Percentiles rank a stretch among this genome's conserved stretches.
Conservation (phyloP, 2,329 filamentous ascomycete species). For the Colletotrichum sp. region DNA sequence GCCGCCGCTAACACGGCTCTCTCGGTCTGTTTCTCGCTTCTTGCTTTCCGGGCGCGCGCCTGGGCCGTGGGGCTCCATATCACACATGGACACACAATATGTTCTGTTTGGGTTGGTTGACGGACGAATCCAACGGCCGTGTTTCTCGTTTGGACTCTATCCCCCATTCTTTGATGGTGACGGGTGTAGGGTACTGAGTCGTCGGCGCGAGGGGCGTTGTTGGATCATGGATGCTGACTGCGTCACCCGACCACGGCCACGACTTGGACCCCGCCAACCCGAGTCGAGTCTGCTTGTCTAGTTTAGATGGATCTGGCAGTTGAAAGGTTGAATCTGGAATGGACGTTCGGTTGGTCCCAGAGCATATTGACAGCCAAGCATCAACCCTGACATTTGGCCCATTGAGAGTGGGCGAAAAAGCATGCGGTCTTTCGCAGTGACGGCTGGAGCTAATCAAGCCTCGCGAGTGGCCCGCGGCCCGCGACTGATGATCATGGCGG, state of each 20-base stretch:
- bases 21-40: not conserved
- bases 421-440: not conserved
- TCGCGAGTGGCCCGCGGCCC: conserved; percentile 14
- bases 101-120: not conserved
- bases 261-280: conserved; percentile 2
- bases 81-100: not conserved
- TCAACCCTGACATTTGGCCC: conserved; percentile 2
- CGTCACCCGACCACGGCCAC: conserved; percentile 1
- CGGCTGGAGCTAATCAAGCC: conserved; percentile 12
- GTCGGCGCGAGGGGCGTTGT: not conserved
- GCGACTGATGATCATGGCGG: conserved; percentile 19
- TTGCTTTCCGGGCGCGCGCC: not conserved
- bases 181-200: not conserved
- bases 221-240: conserved; percentile 10
- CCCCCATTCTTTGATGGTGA: not conserved
- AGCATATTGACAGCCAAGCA: conserved; percentile 8
- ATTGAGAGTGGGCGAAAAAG: not conserved
- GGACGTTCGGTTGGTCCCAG: not conserved
- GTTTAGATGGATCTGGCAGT: not conserved
- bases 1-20: conserved; percentile 10
- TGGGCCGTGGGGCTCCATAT: not conserved
- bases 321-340: not conserved
- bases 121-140: not conserved
- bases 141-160: not conserved
- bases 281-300: conserved; percentile 1